Base-by-base conservation (phyloP, 2,329 filamentous ascomycete species). In the Cercospora nicotianae region DNA sequence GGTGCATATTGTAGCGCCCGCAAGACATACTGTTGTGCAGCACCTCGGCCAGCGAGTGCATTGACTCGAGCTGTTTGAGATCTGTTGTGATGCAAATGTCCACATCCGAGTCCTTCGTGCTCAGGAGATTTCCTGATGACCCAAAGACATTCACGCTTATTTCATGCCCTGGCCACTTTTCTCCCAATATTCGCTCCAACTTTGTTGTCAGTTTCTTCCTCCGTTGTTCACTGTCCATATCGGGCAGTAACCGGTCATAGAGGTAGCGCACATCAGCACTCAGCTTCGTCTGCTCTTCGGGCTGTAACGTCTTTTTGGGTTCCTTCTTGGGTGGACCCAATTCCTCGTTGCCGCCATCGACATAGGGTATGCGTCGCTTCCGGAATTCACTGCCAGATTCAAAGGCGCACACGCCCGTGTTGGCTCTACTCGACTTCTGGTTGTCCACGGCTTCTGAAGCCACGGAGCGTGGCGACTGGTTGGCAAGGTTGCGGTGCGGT, bases 51-150 rank as follows among this genome's bases (percentile, higher is more conserved):
- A 99, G 89, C 79, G 91, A 89, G 82, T 96, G 97, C 75, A 98
- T 93, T 68, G 89, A 90, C 79, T 97, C 93, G 77, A 98, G 82
- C 75, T 91, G 91, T 77, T 90, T 95, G 87, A 91, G 93, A 58
- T 91, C 85, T 20, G 95, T 98, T 58, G 93, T 96, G 77, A 99
- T 97, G 83, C 95, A 99, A 65, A 99, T 94, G 79, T 99, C 95
- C 78, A 99, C 94, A 83, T 99, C 95, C 63, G 95, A 99, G 77
- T 97, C 93, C 79, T 93, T 94, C 36, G 94, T 97, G 80, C 93
- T 97, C 66, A 99, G 83, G 79, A 95, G 83, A 80, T 99, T 99
- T 59, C 95, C 95, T 4, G 95, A 98, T 5, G 95, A 98, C n/a
- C 95, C 95, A 85, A 99, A 99, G 16, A 98, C 88, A 78, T 95